A percentile compares a stretch with the other conserved stretches of the same genome.
Evolutionary conservation across 2,329 filamentous ascomycete genomes (phyloP).

Genomic region (Claviceps capensis): DNA sequence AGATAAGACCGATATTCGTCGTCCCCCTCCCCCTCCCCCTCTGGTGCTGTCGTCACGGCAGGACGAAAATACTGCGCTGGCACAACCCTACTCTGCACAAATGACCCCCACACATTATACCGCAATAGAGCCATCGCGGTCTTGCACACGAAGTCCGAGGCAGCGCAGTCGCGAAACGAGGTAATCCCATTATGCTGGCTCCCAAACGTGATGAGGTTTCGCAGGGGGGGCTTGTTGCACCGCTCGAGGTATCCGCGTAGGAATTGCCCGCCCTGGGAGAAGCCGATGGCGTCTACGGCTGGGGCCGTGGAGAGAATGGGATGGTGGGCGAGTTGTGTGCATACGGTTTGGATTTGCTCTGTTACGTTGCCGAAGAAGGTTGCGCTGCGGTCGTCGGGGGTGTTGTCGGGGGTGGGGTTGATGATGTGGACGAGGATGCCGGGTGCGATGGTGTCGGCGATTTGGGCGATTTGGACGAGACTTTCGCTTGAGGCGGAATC

Average conservation of each 20-base stretch:
- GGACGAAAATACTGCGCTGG: constrained; percentile 93
- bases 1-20: constrained; percentile 54
- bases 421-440: constrained; percentile 34
- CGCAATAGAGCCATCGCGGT: constrained; percentile 65
- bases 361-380: constrained; percentile 89
- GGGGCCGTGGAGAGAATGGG: constrained; percentile 71
- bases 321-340: constrained; percentile 59
- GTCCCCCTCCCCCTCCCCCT: not conserved
- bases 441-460: constrained; percentile 67
- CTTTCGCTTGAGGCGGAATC: constrained; percentile 68
- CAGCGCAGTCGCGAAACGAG: constrained; percentile 61
- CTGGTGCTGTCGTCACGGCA: constrained; percentile 32
- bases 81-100: constrained; percentile 68
- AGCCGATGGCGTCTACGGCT: constrained; percentile 80
- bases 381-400: constrained; percentile 56
- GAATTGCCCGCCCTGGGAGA: constrained; percentile 93
- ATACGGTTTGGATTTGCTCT: constrained; percentile 62
- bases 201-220: constrained; percentile 75
- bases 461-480: constrained; percentile 60
- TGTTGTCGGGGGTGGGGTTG: constrained; percentile 23
- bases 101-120: constrained; percentile 64
- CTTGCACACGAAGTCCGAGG: constrained; percentile 67
- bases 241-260: constrained; percentile 81
- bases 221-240: constrained; percentile 64
- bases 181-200: constrained; percentile 87